Percentiles rank a stretch among this genome's conserved stretches.
Evolutionary conservation across 2,329 filamentous ascomycete genomes (phyloP).

Genomic region (Aureobasidium melanogenum): DNA sequence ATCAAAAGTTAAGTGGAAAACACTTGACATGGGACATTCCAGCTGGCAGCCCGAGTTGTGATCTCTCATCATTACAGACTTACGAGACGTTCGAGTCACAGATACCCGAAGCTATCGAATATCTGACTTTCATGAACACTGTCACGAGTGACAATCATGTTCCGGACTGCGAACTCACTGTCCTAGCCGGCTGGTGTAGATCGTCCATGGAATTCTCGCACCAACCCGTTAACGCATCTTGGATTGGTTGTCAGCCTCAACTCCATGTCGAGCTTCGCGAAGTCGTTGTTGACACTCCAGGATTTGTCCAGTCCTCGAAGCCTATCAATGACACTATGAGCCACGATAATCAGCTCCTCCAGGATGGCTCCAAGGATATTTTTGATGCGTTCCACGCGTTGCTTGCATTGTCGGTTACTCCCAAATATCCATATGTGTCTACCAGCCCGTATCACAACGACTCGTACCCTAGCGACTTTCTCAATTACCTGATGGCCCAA

Average conservation of each 20-base stretch:
- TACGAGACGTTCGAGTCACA: too few species aligned
- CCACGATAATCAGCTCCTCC: not conserved
- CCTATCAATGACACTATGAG: too few species aligned
- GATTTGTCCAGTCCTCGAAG: too few species aligned
- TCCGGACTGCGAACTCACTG: not conserved
- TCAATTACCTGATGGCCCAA: conserved; percentile 38
- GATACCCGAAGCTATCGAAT: not conserved
- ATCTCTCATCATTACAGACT: too few species aligned
- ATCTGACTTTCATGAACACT: not conserved
- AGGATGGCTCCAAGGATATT: conserved; percentile 9
- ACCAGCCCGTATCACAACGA: not conserved
- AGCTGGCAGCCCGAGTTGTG: too few species aligned
- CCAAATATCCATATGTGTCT: too few species aligned
- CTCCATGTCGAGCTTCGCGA: conserved; percentile 27
- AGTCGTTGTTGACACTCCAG: conserved; percentile 21
- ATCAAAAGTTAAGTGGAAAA: not conserved
- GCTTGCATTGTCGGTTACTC: too few species aligned
- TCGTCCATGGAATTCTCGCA: not conserved
- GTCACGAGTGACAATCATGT: too few species aligned
- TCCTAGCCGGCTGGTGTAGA: not conserved
- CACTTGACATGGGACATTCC: conserved; percentile 7
- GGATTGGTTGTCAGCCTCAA: conserved; percentile 25
- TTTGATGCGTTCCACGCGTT: not conserved
- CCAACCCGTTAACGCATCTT: not conserved
- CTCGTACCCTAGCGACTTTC: conserved; percentile 33